Evolutionary conservation across 768 basidiomycete genomes (phyloP), one percentile per base, ranked within the genome.

Genomic region (Pulveroboletus frians): DNA sequence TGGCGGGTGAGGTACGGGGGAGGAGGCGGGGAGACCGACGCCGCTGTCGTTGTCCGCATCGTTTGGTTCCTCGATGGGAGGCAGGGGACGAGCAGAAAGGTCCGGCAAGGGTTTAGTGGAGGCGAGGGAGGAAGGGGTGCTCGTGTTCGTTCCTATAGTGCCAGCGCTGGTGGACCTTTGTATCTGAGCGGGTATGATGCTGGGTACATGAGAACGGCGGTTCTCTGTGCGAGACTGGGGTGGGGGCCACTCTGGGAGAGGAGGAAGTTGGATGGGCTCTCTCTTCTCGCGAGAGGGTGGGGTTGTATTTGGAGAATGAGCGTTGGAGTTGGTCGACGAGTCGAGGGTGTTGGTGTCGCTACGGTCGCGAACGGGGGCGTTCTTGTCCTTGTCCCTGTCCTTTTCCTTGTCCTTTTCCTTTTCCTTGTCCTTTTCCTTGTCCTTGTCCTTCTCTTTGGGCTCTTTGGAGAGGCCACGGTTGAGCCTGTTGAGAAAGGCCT

Each of bases 401-500:
- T 20, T 67, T 2, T 60, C 63, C 13, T 15, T 58, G 2, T 65
- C 61, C 5, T 32, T 61, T 9, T 64, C 64, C 8, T 54, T 58
- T 6, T 71, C 72, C 54, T 55, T 69, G 31, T 74, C 66, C 47
- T 64, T 58, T 5, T 71, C 72, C 52, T 57, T 69, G 34, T 80
- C 79, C 60, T 74, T 79, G 61, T 84, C 80, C 69, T 80, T 86
- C 60, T 85, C 79, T 68, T 82, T 64, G 50, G 54, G 50, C n/a
- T 67, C 65, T 40, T 68, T 85, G 62, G 75, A 69, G 57, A 73
- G 77, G 50, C 73, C 77, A 48, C 80, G 79, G 59, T 88, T 87
- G 58, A 91, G 72, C 62, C 88, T 80, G 64, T 79, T 78, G 68
- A 91, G 79, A 59, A 91, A 85, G 38, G 89, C 88, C 77, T 89